phyloP scores from a whole-genome alignment of 345 rosid genomes.

The Syzygium grande region DNA sequence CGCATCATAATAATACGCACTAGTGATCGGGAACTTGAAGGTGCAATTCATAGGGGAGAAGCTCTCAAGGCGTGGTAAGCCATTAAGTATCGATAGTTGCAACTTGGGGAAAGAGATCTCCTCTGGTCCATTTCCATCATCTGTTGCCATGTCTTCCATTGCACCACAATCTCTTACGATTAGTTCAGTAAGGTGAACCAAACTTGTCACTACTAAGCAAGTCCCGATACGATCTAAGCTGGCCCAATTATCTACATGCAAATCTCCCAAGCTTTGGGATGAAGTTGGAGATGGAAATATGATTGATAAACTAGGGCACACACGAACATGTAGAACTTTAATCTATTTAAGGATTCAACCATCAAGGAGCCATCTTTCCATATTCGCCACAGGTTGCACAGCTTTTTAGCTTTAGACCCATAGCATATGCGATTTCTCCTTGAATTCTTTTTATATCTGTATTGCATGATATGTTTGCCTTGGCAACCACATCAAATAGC shows the following conservation, averaged over 20 bases:
- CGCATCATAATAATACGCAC: accelerated
- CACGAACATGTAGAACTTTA: accelerated
- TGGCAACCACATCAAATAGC: accelerated
- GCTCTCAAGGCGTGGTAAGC: neutral
- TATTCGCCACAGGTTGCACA: accelerated
- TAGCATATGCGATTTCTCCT: accelerated
- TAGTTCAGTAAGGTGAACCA: accelerated
- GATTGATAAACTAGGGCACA: accelerated
- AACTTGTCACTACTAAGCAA: neutral
- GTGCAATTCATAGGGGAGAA: accelerated
- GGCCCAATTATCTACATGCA: accelerated
- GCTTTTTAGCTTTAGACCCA: accelerated
- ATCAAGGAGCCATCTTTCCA: neutral
- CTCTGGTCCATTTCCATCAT: neutral
- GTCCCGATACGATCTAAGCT: neutral
- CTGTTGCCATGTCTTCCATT: accelerated
- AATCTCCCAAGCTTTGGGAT: neutral
- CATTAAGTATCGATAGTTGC: accelerated
- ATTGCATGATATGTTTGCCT: neutral
- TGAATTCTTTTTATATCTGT: neutral
- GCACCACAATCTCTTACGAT: accelerated
- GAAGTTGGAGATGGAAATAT: accelerated
- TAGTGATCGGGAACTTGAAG: neutral
- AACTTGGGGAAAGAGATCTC: too few species aligned
- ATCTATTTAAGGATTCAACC: accelerated